Base-by-base conservation (phyloP, 2,329 filamentous ascomycete species). In the Xylaria multiplex region DNA sequence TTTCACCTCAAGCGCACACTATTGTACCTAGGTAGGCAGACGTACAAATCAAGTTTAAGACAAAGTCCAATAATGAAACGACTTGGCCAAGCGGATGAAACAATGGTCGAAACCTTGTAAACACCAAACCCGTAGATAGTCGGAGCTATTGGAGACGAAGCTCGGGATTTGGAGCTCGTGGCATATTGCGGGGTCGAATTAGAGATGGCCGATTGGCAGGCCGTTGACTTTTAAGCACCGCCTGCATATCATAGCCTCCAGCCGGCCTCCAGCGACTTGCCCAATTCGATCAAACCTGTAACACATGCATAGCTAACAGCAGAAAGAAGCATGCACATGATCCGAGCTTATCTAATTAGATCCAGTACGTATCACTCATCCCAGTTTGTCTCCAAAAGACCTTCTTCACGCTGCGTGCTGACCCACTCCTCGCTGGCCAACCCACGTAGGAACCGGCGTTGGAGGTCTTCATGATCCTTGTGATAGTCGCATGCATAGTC, bases 401-500 rank as follows among this genome's bases (percentile, higher is more conserved):
- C 87, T 71, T 84, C 81, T 73, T 88, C 82, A 60, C 85, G 83
- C 78, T 90, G 88, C 14, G 88, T 90, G 72, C 85, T 87, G 57
- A 90, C 83, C 81, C 82, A 90, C 73, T 90, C 87, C 75, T 89
- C 86, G 69, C 81, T 87, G 19, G 85, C 85, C 66, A 90, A 73
- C 1, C 86, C 86, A 62, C 76, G 82, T 68, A 80, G 75, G 73
- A 89, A 90, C 61, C 88, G 83, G 72, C 77, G 83, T 72, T 85
- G 85, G 67, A 93, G 77, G 16, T 81, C 85, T 45, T 80, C 77
- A 0, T 83, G 74, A 73, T 93, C 90, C 78, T 93, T 93, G 76
- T 93, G 91, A 81, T 88, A 91, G 76, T 94, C 91, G 73, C 91
- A 94, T 2, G 91, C 91, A 80, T 86, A 91, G 70, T 93, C 88